phyloP scores from a whole-genome alignment of 73 alveolate genomes.

The Paramecium tetraurelia region DNA sequence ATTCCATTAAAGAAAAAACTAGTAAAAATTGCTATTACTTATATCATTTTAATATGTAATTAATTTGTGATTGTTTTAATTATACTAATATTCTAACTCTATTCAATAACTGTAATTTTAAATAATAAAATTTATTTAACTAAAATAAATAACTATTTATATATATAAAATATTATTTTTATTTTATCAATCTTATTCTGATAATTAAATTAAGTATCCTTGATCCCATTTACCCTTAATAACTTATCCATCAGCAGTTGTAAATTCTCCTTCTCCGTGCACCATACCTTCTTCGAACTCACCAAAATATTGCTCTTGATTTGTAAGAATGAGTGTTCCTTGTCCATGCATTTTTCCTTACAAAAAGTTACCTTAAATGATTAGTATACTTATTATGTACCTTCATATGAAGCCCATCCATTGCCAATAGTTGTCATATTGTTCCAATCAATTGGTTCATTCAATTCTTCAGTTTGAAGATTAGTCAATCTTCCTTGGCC shows the following conservation, averaged over 20 bases:
- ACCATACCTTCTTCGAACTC: conserved; percentile 34
- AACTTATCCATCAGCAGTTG: neutral
- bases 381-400: neutral
- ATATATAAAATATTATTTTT: neutral
- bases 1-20: too few species aligned
- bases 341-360: conserved; percentile 32
- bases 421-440: conserved; percentile 1
- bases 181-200: neutral
- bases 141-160: neutral
- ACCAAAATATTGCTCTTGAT: neutral
- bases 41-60: too few species aligned
- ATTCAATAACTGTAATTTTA: too few species aligned
- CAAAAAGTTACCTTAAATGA: neutral
- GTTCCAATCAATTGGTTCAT: conserved; percentile 31
- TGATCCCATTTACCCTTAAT: conserved; percentile 29
- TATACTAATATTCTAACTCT: too few species aligned
- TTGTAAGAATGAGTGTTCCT: conserved; percentile 4
- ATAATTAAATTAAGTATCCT: conserved; percentile 26
- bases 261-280: conserved; percentile 42
- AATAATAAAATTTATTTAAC: neutral
- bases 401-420: conserved; percentile 33
- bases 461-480: neutral
- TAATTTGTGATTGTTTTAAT: too few species aligned
- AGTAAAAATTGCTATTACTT: too few species aligned
- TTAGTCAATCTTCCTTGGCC: conserved; percentile 22